A percentile compares a stretch with the other conserved stretches of the same genome.
These are phyloP conservation scores for Suhomyces pyralidae DNA, from an alignment of 805 yeast species.

Conservation along the genomic window DNA sequence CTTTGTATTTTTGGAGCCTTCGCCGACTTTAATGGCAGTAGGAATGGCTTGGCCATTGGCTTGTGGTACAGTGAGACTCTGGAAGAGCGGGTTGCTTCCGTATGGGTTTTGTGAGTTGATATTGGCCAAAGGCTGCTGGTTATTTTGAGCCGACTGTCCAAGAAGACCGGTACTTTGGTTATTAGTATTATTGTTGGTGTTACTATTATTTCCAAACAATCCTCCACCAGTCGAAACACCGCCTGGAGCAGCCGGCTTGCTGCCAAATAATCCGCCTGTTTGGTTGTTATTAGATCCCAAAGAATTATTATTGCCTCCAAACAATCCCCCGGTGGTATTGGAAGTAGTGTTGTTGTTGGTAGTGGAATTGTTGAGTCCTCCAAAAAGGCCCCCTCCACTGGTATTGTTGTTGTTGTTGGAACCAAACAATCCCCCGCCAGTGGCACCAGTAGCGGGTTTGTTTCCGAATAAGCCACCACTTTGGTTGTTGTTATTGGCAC, in stretches of 20 bases:
- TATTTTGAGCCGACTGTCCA: constrained; percentile 17
- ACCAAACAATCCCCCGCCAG: constrained; percentile 26
- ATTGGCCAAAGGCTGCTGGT: constrained; percentile 24
- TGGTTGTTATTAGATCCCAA: constrained; percentile 4
- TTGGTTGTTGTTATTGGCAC: constrained; percentile 1
- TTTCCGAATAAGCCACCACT: constrained; percentile 19
- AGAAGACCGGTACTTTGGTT: constrained; percentile 13
- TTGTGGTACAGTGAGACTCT: constrained; percentile 35
- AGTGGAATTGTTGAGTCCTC: constrained; percentile 7
- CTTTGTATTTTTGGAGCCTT: constrained; percentile 41
- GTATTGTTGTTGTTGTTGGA: constrained; percentile 7
- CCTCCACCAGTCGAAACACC: constrained; percentile 3
- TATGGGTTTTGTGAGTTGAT: constrained; percentile 58
- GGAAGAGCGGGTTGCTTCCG: constrained; percentile 72
- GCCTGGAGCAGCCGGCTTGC: constrained; percentile 9
- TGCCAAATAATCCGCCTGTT: constrained; percentile 33
- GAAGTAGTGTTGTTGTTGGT: background rate
- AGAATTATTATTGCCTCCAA: constrained; percentile 10
- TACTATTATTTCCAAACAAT: constrained; percentile 1
- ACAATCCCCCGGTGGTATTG: constrained; percentile 14
- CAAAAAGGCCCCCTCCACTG: constrained; percentile 15
- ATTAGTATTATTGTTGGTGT: constrained; percentile 4
- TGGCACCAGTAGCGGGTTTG: constrained; percentile 15
- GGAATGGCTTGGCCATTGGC: constrained; percentile 37
- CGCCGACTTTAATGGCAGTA: constrained; percentile 17